These are phyloP conservation scores for Hyphodiscus sp. DNA, from an alignment of 2,329 filamentous ascomycete species.

Conservation along the genomic window DNA sequence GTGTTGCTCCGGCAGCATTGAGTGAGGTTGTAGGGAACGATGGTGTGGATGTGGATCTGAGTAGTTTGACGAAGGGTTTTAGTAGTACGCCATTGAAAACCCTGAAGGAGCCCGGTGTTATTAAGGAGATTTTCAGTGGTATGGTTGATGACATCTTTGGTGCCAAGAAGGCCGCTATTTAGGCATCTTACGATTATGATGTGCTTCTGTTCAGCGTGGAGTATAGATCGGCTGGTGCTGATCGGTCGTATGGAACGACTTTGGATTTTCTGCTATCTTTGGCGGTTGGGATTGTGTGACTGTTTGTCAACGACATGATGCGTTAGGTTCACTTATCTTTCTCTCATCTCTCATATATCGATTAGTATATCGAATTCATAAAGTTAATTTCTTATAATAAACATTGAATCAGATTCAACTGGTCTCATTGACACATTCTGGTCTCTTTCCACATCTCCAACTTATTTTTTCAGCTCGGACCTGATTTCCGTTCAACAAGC, in stretches of 20 bases:
- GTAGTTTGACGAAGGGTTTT: slow-evolving; percentile 40
- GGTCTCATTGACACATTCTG: too few species aligned
- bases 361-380: not conserved
- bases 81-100: slow-evolving; percentile 31
- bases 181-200: not conserved
- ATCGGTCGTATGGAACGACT: not conserved
- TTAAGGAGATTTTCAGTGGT: slow-evolving; percentile 50
- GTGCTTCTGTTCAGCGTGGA: slow-evolving; percentile 1
- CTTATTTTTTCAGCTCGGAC: too few species aligned
- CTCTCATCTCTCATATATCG: not conserved
- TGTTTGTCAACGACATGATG: not conserved
- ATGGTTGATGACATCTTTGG: slow-evolving; percentile 45
- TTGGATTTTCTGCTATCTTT: not conserved
- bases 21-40: slow-evolving; percentile 49
- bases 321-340: not conserved
- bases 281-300: not conserved
- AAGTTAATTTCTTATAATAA: not conserved
- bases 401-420: too few species aligned
- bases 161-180: slow-evolving; percentile 10
- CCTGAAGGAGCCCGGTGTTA: slow-evolving; percentile 38
- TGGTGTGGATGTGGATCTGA: slow-evolving; percentile 44
- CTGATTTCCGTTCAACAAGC: too few species aligned
- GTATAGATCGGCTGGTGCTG: slow-evolving; percentile 1
- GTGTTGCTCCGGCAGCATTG: slow-evolving; percentile 44
- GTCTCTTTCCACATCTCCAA: too few species aligned